These are phyloP conservation scores for Lomentospora prolificans DNA, from an alignment of 2,329 filamentous ascomycete species.

Conservation along the genomic window DNA sequence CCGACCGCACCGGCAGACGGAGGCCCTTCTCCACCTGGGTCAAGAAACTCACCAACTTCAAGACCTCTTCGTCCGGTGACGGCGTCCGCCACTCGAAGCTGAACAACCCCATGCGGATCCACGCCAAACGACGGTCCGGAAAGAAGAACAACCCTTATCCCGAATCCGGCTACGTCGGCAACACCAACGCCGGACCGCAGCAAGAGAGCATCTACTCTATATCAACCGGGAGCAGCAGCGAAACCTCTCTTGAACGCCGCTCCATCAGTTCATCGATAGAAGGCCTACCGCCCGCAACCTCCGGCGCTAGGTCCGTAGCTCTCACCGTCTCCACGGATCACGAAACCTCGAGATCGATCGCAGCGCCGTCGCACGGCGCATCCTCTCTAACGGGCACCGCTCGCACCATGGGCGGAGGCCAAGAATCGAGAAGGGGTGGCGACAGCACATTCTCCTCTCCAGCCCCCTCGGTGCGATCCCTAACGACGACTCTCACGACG, in stretches of 20 bases:
- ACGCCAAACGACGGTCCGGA: constrained; percentile 31
- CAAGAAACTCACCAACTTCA: constrained; percentile 85
- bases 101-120: constrained; percentile 11
- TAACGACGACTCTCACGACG: constrained; percentile 77
- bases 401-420: constrained; percentile 51
- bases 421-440: constrained; percentile 51
- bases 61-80: constrained; percentile 27
- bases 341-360: constrained; percentile 64
- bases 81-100: constrained; percentile 10
- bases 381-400: constrained; percentile 64
- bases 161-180: constrained; percentile 54
- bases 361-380: constrained; percentile 62
- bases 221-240: constrained; percentile 45
- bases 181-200: constrained; percentile 12
- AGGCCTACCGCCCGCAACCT: constrained; percentile 44
- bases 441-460: constrained; percentile 75
- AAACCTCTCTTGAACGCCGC: constrained; percentile 42
- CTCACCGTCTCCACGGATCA: constrained; percentile 78
- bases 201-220: constrained; percentile 42
- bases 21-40: constrained; percentile 89
- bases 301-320: constrained; percentile 62
- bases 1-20: constrained; percentile 40
- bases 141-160: constrained; percentile 89
- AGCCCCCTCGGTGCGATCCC: constrained; percentile 67
- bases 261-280: constrained; percentile 54